Conservation (phyloP, 768 basidiomycete genomes). For the Tricholoma furcatifolium region DNA sequence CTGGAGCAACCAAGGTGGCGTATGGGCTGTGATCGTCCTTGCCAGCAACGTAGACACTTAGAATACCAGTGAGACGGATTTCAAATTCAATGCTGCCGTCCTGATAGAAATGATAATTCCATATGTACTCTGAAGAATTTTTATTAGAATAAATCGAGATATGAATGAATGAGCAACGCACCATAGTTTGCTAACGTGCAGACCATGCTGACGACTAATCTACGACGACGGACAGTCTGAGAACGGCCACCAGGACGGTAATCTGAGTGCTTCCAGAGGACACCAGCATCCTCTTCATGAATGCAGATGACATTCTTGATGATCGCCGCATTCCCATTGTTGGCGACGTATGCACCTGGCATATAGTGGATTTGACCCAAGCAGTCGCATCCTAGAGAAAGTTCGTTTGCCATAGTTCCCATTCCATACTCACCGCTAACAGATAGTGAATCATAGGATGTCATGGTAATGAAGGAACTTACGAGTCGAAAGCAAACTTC, state of each 20-base stretch:
- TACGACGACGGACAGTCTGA: constrained; percentile 75
- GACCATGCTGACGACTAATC: constrained; percentile 88
- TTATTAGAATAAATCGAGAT: neutral
- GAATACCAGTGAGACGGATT: constrained; percentile 79
- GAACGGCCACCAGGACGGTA: constrained; percentile 80
- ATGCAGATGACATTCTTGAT: constrained; percentile 92
- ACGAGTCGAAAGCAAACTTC: constrained; percentile 89
- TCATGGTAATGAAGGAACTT: constrained; percentile 21
- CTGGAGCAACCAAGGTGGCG: constrained; percentile 76
- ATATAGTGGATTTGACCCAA: constrained; percentile 85
- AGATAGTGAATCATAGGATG: neutral
- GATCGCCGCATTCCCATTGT: constrained; percentile 69
- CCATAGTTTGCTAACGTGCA: constrained; percentile 91
- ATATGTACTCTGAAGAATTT: constrained; percentile 69
- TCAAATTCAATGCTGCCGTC: constrained; percentile 89
- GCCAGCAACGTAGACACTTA: constrained; percentile 68
- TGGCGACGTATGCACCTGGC: constrained; percentile 71
- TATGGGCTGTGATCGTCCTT: constrained; percentile 64
- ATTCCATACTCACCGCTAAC: constrained; percentile 86
- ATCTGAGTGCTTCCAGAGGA: constrained; percentile 91
- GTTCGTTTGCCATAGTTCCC: constrained; percentile 88
- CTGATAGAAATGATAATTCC: constrained; percentile 88
- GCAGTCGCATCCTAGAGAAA: constrained; percentile 89
- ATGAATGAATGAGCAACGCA: constrained; percentile 26
- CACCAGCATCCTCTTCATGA: constrained; percentile 88